Conservation (phyloP, 2,329 filamentous ascomycete species). For the Pseudovirgaria hyperparasitica region DNA sequence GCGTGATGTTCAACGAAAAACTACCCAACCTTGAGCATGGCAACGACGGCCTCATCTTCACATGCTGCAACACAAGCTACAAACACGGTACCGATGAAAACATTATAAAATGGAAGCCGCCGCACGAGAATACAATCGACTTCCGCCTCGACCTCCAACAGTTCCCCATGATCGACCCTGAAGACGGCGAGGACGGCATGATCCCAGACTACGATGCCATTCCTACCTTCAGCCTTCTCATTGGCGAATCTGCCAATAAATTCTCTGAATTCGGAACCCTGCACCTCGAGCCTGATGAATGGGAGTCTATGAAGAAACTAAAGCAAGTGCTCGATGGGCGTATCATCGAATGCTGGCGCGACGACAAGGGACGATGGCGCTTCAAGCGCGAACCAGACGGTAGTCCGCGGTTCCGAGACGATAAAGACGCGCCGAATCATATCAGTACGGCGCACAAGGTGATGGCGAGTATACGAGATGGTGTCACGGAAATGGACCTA, state of each 20-base stretch:
- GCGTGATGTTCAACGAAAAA: conserved; percentile 68
- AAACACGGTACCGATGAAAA: conserved; percentile 81
- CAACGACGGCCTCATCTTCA: conserved; percentile 95
- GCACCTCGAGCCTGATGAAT: conserved; percentile 61
- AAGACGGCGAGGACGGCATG: conserved; percentile 53
- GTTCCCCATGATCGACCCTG: conserved; percentile 61
- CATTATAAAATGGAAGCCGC: conserved; percentile 97
- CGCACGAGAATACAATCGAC: conserved; percentile 88
- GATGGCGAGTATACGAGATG: conserved; percentile 76
- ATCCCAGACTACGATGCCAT: conserved; percentile 66
- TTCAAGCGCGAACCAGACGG: conserved; percentile 41
- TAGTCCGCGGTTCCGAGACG: conserved; percentile 71
- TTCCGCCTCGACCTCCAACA: conserved; percentile 63
- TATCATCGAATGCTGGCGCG: conserved; percentile 82
- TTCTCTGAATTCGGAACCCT: conserved; percentile 59
- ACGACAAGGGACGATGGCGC: conserved; percentile 64
- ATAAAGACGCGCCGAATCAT: conserved; percentile 87
- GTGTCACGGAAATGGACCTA: conserved; percentile 72
- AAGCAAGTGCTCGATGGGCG: conserved; percentile 68
- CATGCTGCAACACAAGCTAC: conserved; percentile 80
- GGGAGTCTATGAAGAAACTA: conserved; percentile 66
- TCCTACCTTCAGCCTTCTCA: conserved; percentile 60
- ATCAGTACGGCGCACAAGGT: conserved; percentile 74
- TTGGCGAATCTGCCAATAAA: conserved; percentile 50
- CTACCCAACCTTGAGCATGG: conserved; percentile 78